A percentile compares a stretch with the other conserved stretches of the same genome.
phyloP scores from a whole-genome alignment of 2,329 filamentous ascomycete species.

The Beauveria bassiana region DNA sequence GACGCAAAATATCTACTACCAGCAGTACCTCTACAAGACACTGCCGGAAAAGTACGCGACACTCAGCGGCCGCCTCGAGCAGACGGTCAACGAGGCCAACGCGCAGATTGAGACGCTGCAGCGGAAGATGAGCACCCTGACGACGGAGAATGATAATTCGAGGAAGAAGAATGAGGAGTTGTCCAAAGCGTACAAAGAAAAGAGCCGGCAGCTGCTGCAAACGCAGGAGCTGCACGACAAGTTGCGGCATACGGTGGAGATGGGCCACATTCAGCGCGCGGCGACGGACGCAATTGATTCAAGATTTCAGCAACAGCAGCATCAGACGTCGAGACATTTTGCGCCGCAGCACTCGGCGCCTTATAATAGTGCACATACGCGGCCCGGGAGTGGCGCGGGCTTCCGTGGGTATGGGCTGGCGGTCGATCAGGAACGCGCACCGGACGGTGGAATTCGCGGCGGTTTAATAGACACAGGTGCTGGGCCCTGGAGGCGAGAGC shows the following conservation, averaged over 20 bases:
- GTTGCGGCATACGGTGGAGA: constrained; percentile 46
- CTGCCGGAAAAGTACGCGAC: constrained; percentile 63
- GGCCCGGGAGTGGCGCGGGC: not conserved
- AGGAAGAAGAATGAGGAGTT: constrained; percentile 68
- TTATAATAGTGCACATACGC: constrained; percentile 10
- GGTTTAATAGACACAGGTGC: not conserved
- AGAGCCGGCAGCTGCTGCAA: constrained; percentile 60
- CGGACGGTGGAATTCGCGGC: not conserved
- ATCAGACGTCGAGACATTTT: constrained; percentile 12
- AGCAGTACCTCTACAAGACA: constrained; percentile 65
- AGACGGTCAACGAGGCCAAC: constrained; percentile 67
- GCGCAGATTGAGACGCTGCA: constrained; percentile 60
- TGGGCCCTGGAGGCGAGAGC: not conserved
- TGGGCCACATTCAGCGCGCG: constrained; percentile 47
- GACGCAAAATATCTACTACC: constrained; percentile 73
- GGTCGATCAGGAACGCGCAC: not conserved
- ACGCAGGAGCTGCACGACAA: constrained; percentile 59
- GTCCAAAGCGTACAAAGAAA: constrained; percentile 57
- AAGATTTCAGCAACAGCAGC: not conserved
- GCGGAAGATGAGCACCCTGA: constrained; percentile 53
- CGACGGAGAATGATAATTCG: constrained; percentile 54
- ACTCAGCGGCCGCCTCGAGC: constrained; percentile 61
- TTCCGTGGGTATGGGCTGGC: not conserved
- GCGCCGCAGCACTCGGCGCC: not conserved
- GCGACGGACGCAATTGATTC: constrained; percentile 38